Evolutionary conservation across 495 filamentous ascomycete species (phyloP), one percentile per base, ranked within the genome.

Genomic region (Aspergillus saccharolyticus): DNA sequence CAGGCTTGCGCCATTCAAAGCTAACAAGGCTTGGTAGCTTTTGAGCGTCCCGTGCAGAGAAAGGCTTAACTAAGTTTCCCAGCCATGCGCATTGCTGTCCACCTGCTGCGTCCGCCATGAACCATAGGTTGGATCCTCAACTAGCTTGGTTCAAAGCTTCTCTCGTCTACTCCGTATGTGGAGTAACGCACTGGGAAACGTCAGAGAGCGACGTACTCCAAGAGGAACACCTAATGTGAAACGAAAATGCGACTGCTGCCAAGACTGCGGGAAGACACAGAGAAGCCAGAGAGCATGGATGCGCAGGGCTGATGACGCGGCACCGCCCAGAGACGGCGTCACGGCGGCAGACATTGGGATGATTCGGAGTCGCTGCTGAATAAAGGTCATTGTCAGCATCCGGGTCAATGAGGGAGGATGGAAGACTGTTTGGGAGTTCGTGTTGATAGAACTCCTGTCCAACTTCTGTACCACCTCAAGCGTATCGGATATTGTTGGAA

Each of bases 271-370:
- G 53, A 33, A 51, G 44, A 50, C 30, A 20, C 6, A 39, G 33
- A 39, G 33, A 39, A 39, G 12, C 33, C 7, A 9, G 53, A 46
- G 24, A 44, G 42, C 28, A 28, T 28, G 47, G 47, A 50, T 50
- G 47, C 28, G 47, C 47, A 50, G 22, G 42, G 28, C 53, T n/a
- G 58, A 63, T 56, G 60, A 63, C 60, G 52, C 53, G 56, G 56
- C 56, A 30, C 12, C 44, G 52, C 51, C 45, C 44, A 24, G 21
- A 16, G 47, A 50, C 17, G 22, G 47, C n/a, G 25, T 28, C 9
- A 28, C 9, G 3, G 25, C 4, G 25, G 9, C 9, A 28, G 25
- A 28, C 9, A 28, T 28, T 9, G 4, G 25, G 25, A 28, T 28
- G 25, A 28, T 3, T 39, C 25, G 10, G 33, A 39, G 4, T 39